A percentile compares a stretch with the other conserved stretches of the same genome.
phyloP scores from a whole-genome alignment of 805 yeast species.

The Saccharomyces mikatae region DNA sequence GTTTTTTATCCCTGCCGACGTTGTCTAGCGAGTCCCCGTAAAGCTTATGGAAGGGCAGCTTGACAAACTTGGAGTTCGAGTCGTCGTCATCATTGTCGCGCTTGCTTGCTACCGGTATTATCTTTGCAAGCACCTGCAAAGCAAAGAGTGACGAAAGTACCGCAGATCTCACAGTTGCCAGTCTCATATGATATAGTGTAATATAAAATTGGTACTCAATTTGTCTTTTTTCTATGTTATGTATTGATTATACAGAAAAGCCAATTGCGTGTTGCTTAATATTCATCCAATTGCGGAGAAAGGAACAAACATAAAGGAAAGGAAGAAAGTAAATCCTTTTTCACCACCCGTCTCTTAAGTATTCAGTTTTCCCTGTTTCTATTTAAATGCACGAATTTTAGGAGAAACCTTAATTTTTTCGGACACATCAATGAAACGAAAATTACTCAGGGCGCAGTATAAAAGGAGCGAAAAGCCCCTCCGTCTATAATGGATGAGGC shows the following conservation, averaged over 20 bases:
- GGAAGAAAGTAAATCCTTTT: neutral
- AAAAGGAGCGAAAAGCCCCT: neutral
- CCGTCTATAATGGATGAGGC: neutral
- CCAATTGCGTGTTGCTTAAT: neutral
- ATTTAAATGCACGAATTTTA: neutral
- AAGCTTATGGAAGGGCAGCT: conserved; percentile 18
- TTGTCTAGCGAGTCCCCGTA: conserved; percentile 15
- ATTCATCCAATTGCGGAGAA: neutral
- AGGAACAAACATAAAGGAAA: neutral
- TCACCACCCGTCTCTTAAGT: neutral
- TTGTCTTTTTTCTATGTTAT: neutral
- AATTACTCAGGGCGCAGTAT: neutral
- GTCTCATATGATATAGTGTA: neutral
- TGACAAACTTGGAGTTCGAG: conserved; percentile 4
- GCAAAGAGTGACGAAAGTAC: neutral
- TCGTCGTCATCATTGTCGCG: neutral
- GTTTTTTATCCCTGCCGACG: conserved; percentile 1
- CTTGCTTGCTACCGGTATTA: neutral
- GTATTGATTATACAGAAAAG: neutral
- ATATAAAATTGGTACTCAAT: neutral
- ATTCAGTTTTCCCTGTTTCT: neutral
- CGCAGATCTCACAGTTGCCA: neutral
- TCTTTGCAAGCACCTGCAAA: neutral
- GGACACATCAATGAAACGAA: neutral
- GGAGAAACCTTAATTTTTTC: neutral